Conservation (phyloP, 2,329 filamentous ascomycete species). For the Lasiodiplodia theobromae region DNA sequence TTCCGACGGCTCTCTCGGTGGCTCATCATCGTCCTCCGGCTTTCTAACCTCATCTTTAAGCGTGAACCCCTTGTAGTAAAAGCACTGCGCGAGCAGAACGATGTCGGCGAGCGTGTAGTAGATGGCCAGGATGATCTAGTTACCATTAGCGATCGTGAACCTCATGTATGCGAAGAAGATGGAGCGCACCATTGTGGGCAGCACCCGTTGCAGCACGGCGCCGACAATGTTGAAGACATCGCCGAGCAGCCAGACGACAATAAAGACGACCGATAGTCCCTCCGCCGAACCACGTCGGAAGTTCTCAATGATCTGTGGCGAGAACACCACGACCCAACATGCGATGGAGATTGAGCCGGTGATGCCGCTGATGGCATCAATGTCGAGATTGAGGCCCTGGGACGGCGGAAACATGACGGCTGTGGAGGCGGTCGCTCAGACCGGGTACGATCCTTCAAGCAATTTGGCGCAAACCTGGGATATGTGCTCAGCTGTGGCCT, state of each 20-base stretch:
- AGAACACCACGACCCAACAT: conserved; percentile 96
- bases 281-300: conserved; percentile 86
- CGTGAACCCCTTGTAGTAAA: conserved; percentile 89
- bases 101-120: conserved; percentile 94
- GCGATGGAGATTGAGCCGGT: conserved; percentile 95
- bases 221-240: conserved; percentile 98
- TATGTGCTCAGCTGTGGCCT: neutral
- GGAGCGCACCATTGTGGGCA: conserved; percentile 81
- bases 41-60: conserved; percentile 45
- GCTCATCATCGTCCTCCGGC: conserved; percentile 35
- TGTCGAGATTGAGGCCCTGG: conserved; percentile 72
- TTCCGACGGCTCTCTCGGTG: conserved; percentile 43
- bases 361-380: conserved; percentile 91
- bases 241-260: conserved; percentile 89
- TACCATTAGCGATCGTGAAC: conserved; percentile 7
- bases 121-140: conserved; percentile 81
- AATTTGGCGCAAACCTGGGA: neutral
- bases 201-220: conserved; percentile 86
- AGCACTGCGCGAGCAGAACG: conserved; percentile 86
- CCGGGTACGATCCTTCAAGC: neutral
- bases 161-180: neutral
- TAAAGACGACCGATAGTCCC: conserved; percentile 87
- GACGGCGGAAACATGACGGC: conserved; percentile 60
- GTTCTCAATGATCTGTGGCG: conserved; percentile 95
- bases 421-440: neutral